Percentiles rank a stretch among this genome's conserved stretches.
Evolutionary conservation across 768 basidiomycete genomes (phyloP).

Genomic region (Pisolithus sp.): DNA sequence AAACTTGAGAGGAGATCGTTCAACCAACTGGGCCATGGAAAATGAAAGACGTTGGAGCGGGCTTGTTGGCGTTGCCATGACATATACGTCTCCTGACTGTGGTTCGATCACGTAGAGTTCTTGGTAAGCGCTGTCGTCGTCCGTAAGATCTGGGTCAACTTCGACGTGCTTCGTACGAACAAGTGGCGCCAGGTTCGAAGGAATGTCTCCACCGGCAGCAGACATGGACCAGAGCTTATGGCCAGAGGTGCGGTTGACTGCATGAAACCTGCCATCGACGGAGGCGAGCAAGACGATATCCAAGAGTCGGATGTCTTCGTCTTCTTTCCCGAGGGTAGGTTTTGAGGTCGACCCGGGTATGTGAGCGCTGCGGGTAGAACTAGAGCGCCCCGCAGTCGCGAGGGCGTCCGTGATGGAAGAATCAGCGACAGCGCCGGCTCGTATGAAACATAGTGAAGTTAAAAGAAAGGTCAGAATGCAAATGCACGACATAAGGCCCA

Average conservation of each 20-base stretch:
- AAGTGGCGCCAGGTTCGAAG: constrained; percentile 62
- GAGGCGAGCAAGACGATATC: constrained; percentile 88
- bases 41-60: constrained; percentile 85
- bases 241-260: constrained; percentile 82
- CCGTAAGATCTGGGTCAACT: constrained; percentile 48
- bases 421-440: constrained; percentile 25
- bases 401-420: constrained; percentile 21
- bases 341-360: constrained; percentile 7
- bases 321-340: constrained; percentile 9
- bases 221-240: constrained; percentile 85
- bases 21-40: constrained; percentile 88
- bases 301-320: constrained; percentile 54
- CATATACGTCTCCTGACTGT: constrained; percentile 88
- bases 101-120: constrained; percentile 94
- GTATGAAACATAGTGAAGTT: constrained; percentile 25
- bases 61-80: constrained; percentile 61
- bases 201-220: constrained; percentile 41
- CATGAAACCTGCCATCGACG: constrained; percentile 93
- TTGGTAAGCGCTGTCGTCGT: constrained; percentile 46
- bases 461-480: constrained; percentile 22
- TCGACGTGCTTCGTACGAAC: constrained; percentile 64
- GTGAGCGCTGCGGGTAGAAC: constrained; percentile 19
- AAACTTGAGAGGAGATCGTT: constrained; percentile 81
- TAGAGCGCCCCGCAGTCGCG: constrained; percentile 15
- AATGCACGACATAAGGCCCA: constrained; percentile 28